These are phyloP conservation scores for Medicago arabica DNA, from an alignment of 306 rosid genomes.

Conservation along the genomic window DNA sequence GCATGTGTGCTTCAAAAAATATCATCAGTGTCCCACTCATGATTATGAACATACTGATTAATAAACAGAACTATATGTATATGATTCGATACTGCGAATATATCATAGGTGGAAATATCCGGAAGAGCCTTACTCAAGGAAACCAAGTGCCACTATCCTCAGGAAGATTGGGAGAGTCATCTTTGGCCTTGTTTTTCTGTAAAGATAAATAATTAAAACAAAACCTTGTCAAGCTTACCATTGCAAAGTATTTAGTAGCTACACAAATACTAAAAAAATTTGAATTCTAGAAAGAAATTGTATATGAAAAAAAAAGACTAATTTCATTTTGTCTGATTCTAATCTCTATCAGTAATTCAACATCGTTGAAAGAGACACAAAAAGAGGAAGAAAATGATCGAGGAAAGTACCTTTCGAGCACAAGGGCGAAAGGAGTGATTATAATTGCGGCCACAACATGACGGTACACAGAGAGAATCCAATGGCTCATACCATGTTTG, in stretches of 20 bases:
- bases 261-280: background rate
- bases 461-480: constrained; percentile 84
- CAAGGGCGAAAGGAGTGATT: constrained; percentile 78
- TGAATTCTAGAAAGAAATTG: background rate
- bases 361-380: background rate
- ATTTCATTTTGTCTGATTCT: background rate
- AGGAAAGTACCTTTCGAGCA: constrained; percentile 72
- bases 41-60: constrained; percentile 7
- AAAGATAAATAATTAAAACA: constrained; percentile 23
- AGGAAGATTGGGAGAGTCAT: constrained; percentile 90
- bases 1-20: background rate
- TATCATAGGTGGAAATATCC: background rate
- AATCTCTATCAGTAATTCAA: background rate
- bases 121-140: constrained; percentile 80
- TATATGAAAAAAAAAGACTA: background rate
- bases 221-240: constrained; percentile 3
- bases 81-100: constrained; percentile 14
- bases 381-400: background rate
- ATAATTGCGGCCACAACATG: constrained; percentile 74
- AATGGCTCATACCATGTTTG: constrained; percentile 93
- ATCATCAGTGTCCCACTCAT: background rate
- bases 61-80: constrained; percentile 2
- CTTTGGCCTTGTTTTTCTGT: constrained; percentile 89
- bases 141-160: constrained; percentile 77
- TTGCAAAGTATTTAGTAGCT: background rate